Conservation (phyloP, 2,329 filamentous ascomycete genomes). For the Neophaeococcomyces aloes region DNA sequence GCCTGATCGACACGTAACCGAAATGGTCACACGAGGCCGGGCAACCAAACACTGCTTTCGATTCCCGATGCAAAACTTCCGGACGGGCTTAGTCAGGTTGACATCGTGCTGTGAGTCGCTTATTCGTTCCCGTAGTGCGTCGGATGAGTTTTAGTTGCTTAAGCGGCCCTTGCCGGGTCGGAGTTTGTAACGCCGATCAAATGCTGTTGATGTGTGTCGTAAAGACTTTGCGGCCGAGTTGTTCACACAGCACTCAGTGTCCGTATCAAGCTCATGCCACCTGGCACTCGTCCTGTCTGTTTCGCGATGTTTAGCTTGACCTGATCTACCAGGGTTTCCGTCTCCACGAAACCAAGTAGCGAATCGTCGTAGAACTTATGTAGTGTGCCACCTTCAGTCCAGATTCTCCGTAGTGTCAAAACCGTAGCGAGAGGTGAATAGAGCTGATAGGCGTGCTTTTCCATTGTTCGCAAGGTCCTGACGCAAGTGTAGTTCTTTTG, state of each 20-base stretch:
- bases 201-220: too few species aligned
- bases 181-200: too few species aligned
- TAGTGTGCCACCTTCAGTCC: slow-evolving; percentile 61
- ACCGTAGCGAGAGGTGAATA: slow-evolving; percentile 43
- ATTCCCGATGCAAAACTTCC: too few species aligned
- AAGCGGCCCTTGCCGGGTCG: too few species aligned
- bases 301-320: slow-evolving; percentile 19
- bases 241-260: slow-evolving; percentile 16
- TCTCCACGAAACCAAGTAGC: slow-evolving; percentile 42
- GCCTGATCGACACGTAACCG: too few species aligned
- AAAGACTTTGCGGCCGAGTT: background rate
- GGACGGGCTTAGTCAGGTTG: too few species aligned
- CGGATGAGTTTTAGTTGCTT: too few species aligned
- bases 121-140: too few species aligned
- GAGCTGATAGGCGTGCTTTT: slow-evolving; percentile 49
- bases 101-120: too few species aligned
- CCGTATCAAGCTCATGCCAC: slow-evolving; percentile 19
- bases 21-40: too few species aligned
- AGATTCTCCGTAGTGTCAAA: slow-evolving; percentile 57
- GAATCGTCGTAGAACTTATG: slow-evolving; percentile 60
- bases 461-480: slow-evolving; percentile 44
- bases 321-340: slow-evolving; percentile 42
- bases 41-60: too few species aligned
- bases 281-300: slow-evolving; percentile 19
- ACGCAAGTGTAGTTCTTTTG: slow-evolving; percentile 44